Conservation (phyloP, 1,139 yeast species). For the Pichia sp. region DNA sequence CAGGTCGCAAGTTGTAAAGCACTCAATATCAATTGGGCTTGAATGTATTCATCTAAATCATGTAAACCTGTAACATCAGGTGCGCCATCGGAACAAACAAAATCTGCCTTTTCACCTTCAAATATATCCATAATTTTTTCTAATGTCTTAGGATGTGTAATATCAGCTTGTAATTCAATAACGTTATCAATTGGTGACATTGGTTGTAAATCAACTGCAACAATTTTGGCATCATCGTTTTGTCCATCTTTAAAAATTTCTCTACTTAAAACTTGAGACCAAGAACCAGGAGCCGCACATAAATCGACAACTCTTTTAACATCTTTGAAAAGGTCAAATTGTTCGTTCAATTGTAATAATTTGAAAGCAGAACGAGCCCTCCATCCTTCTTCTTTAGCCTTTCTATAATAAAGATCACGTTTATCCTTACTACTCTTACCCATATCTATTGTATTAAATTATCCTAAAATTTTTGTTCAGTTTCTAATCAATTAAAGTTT, state of each 20-base stretch:
- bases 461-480: background rate
- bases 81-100: slow-evolving; percentile 96
- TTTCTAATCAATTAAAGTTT: background rate
- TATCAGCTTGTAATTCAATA: slow-evolving; percentile 87
- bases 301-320: slow-evolving; percentile 84
- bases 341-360: slow-evolving; percentile 80
- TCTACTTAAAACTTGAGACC: slow-evolving; percentile 92
- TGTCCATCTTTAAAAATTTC: slow-evolving; percentile 40
- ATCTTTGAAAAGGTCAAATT: slow-evolving; percentile 72
- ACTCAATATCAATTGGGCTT: slow-evolving; percentile 84
- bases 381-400: slow-evolving; percentile 97
- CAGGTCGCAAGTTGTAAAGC: slow-evolving; percentile 91
- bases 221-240: slow-evolving; percentile 56
- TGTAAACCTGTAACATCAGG: slow-evolving; percentile 98
- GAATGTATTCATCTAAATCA: slow-evolving; percentile 93
- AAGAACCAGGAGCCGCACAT: slow-evolving; percentile 98
- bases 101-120: slow-evolving; percentile 89
- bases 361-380: slow-evolving; percentile 95
- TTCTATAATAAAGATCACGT: slow-evolving; percentile 78
- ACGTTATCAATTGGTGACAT: slow-evolving; percentile 93
- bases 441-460: slow-evolving; percentile 38
- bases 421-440: slow-evolving; percentile 95
- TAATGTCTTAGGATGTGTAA: slow-evolving; percentile 89
- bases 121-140: slow-evolving; percentile 67
- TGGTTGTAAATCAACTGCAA: slow-evolving; percentile 93